These are phyloP conservation scores for Citrullus colocynthis DNA, from an alignment of 306 rosid genomes.

Conservation along the genomic window DNA sequence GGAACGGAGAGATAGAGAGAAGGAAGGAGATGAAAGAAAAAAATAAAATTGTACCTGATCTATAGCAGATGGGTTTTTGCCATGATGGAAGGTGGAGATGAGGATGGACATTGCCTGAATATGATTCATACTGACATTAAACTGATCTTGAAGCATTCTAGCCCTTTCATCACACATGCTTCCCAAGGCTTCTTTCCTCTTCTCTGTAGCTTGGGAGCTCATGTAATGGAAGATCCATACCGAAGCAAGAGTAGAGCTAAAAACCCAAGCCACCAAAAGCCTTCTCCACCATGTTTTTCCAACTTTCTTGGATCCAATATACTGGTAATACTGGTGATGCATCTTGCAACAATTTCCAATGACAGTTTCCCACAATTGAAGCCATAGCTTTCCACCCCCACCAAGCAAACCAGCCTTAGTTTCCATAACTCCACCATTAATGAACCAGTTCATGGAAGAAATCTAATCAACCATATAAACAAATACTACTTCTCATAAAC, in stretches of 20 bases:
- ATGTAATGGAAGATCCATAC: constrained; percentile 47
- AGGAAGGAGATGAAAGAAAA: background rate
- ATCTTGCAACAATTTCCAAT: constrained; percentile 27
- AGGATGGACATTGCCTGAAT: constrained; percentile 94
- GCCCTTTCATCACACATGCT: constrained; percentile 98
- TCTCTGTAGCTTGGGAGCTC: constrained; percentile 57
- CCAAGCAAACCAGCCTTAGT: constrained; percentile 48
- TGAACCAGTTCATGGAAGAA: constrained; percentile 53
- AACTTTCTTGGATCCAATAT: constrained; percentile 41
- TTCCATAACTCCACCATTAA: constrained; percentile 40
- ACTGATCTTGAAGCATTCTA: constrained; percentile 94
- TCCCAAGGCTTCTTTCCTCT: constrained; percentile 75
- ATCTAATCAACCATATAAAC: constrained; percentile 32
- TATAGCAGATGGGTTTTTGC: constrained; percentile 69
- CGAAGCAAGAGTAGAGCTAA: constrained; percentile 42
- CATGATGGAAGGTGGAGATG: constrained; percentile 87
- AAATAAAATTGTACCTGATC: constrained; percentile 47
- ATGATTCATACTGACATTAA: constrained; percentile 93
- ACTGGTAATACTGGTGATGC: constrained; percentile 36
- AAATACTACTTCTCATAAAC: constrained; percentile 30
- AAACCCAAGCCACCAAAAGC: constrained; percentile 50
- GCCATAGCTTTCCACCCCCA: constrained; percentile 44
- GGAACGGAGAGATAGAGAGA: background rate
- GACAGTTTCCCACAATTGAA: constrained; percentile 60
- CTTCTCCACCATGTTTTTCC: constrained; percentile 40